These are phyloP conservation scores for Crithidia bombi DNA, from an alignment of 208 protist genomes.

Conservation along the genomic window DNA sequence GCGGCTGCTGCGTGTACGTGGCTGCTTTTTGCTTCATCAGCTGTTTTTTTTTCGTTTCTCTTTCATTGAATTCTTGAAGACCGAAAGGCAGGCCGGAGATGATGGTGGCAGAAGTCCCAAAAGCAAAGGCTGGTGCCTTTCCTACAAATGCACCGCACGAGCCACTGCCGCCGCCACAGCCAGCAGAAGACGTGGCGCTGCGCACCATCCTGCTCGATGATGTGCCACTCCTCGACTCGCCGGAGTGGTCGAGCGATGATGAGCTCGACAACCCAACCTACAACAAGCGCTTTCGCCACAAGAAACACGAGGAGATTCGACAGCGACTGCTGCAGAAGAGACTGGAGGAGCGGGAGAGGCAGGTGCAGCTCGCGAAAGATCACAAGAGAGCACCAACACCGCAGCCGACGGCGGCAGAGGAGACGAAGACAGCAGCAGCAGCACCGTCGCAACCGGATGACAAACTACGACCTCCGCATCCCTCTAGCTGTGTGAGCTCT, in stretches of 20 bases:
- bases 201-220: constrained; percentile 25
- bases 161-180: not conserved
- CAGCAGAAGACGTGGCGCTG: not conserved
- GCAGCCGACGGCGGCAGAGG: not conserved
- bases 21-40: not conserved
- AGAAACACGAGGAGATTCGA: constrained; percentile 38
- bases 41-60: not conserved
- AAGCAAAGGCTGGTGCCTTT: not conserved
- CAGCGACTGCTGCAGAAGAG: constrained; percentile 8
- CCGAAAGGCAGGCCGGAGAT: not conserved
- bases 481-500: not conserved
- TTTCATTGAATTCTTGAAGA: not conserved
- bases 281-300: constrained; percentile 47
- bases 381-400: not conserved
- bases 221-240: constrained; percentile 45
- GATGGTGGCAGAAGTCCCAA: not conserved
- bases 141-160: not conserved
- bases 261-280: constrained; percentile 53
- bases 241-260: constrained; percentile 55
- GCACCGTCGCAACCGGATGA: not conserved
- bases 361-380: constrained; percentile 4
- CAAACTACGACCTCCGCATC: not conserved
- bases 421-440: not conserved
- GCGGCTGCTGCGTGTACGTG: not conserved
- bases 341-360: constrained; percentile 17